phyloP scores from a whole-genome alignment of 2,329 filamentous ascomycete genomes.

The Bipolaris cookei region DNA sequence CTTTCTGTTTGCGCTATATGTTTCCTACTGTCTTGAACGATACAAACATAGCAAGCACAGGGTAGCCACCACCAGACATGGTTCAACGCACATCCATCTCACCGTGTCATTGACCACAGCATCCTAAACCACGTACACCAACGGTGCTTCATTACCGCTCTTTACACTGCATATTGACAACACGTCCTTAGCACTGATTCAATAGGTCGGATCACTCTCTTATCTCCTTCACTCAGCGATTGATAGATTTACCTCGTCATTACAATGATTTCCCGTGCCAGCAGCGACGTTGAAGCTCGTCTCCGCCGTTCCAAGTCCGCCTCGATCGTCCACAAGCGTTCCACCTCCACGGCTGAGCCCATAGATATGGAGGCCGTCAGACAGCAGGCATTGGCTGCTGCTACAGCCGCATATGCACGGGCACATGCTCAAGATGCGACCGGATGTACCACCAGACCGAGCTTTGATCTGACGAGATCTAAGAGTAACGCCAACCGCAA shows the following conservation, averaged over 20 bases:
- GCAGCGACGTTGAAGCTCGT: conserved; percentile 47
- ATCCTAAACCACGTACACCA: not conserved
- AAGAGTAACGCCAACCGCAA: conserved; percentile 47
- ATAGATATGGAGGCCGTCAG: conserved; percentile 39
- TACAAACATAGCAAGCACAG: not conserved
- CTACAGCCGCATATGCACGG: conserved; percentile 44
- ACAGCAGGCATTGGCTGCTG: conserved; percentile 49
- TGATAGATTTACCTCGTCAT: conserved; percentile 24
- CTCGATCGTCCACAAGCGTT: conserved; percentile 39
- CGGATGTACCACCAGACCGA: conserved; percentile 22
- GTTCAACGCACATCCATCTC: not conserved
- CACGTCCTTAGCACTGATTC: conserved; percentile 31
- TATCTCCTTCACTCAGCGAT: conserved; percentile 23
- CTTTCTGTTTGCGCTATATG: not conserved
- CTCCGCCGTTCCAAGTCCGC: conserved; percentile 49
- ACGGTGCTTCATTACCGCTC: conserved; percentile 10
- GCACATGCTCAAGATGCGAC: conserved; percentile 35
- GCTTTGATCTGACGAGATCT: conserved; percentile 32
- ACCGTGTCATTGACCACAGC: not conserved
- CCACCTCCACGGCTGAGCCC: conserved; percentile 22
- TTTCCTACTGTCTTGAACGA: not conserved
- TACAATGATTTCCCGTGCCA: conserved; percentile 45
- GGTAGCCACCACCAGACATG: not conserved
- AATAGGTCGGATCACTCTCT: conserved; percentile 28
- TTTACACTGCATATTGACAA: conserved; percentile 26